Evolutionary conservation across 1,284 basidiomycete species (phyloP).

Genomic region (Takashimella koratensis): DNA sequence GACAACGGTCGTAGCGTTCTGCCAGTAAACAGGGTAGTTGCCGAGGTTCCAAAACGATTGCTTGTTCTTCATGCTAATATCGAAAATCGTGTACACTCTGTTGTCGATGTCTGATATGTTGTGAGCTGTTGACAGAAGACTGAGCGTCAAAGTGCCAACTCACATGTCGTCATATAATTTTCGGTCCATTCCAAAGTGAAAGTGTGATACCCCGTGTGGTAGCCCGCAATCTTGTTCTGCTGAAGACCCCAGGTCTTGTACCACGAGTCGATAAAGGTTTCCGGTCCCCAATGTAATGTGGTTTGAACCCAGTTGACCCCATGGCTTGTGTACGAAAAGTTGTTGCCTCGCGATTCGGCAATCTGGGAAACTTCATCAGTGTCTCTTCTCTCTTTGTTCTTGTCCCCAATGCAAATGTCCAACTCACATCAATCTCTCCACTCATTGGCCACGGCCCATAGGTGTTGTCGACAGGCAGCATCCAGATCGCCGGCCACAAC

Average conservation of each 20-base stretch:
- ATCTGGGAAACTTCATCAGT: conserved; percentile 51
- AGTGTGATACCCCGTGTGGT: conserved; percentile 66
- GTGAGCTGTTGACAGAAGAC: no score
- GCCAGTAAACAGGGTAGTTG: conserved; percentile 66
- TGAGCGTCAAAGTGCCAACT: no score
- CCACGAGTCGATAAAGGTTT: conserved; percentile 64
- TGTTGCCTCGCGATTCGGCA: conserved; percentile 73
- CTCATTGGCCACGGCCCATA: conserved; percentile 79
- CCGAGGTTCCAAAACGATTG: conserved; percentile 70
- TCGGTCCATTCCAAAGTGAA: conserved; percentile 77
- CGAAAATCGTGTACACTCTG: conserved; percentile 61
- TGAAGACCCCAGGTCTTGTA: conserved; percentile 65
- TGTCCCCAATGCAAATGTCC: no score
- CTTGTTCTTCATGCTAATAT: conserved; percentile 59
- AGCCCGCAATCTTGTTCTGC: conserved; percentile 59
- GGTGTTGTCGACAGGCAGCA: conserved; percentile 72
- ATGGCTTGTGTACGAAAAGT: conserved; percentile 60
- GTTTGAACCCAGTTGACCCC: conserved; percentile 70
- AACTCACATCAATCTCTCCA: conserved; percentile 62
- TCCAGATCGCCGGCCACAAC: conserved; percentile 81
- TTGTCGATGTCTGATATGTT: conserved; percentile 62
- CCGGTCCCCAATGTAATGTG: conserved; percentile 78
- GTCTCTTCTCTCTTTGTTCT: background rate
- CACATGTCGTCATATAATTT: conserved; percentile 60
- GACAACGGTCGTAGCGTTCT: conserved; percentile 63